Percentiles rank a stretch among this genome's conserved stretches.
Conservation (phyloP, 768 basidiomycete genomes). For the Paxillus involutus region DNA sequence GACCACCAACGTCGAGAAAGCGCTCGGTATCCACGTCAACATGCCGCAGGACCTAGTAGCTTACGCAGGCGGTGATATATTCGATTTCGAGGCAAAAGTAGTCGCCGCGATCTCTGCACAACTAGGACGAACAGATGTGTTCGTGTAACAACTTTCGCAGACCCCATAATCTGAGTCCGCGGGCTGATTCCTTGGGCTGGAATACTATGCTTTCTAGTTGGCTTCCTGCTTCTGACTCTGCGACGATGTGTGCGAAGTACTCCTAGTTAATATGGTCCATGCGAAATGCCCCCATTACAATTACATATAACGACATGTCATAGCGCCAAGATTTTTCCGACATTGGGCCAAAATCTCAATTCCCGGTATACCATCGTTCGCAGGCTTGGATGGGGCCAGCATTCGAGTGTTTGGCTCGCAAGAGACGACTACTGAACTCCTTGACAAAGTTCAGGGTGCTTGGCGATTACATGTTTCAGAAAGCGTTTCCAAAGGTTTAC, state of each 20-base stretch:
- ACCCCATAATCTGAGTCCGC: neutral
- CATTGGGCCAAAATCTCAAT: too few relatives aligned
- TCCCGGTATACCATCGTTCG: too few relatives aligned
- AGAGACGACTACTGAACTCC: slow-evolving; percentile 56
- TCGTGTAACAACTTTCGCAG: slow-evolving; percentile 8
- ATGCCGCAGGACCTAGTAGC: slow-evolving; percentile 39
- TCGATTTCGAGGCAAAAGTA: slow-evolving; percentile 39
- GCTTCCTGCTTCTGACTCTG: slow-evolving; percentile 1
- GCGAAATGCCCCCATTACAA: too few relatives aligned
- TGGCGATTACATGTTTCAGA: slow-evolving; percentile 66
- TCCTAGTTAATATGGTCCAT: neutral
- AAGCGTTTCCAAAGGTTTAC: slow-evolving; percentile 65
- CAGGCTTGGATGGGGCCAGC: too few relatives aligned
- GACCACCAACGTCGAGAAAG: slow-evolving; percentile 41
- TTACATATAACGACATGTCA: too few relatives aligned
- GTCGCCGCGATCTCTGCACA: slow-evolving; percentile 36
- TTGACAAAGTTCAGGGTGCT: slow-evolving; percentile 56
- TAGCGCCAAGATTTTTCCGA: too few relatives aligned
- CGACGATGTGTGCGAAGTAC: neutral
- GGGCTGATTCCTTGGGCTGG: neutral
- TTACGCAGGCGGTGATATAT: slow-evolving; percentile 35
- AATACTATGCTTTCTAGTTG: slow-evolving; percentile 7
- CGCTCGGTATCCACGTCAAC: slow-evolving; percentile 34
- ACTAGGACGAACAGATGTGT: slow-evolving; percentile 18
- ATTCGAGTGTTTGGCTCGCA: too few relatives aligned